Base-by-base conservation (phyloP, 257 asterid species). In the Oldenlandia corymbosa region DNA sequence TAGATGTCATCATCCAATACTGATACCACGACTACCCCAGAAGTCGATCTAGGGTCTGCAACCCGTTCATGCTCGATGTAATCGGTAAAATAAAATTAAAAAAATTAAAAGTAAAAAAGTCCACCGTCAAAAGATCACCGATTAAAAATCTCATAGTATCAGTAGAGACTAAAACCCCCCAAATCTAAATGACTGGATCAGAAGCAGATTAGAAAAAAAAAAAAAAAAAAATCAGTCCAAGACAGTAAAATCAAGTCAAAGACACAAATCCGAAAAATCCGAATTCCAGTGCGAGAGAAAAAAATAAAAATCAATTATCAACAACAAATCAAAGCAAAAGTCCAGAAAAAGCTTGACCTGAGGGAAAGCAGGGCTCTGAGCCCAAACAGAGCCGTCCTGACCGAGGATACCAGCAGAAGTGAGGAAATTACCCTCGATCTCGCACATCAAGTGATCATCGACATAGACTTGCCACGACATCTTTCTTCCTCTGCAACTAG, bases 391-490 rank as follows among this genome's bases (percentile, higher is more conserved):
- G 42, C 77, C 80, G 12, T 75, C 80, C 9, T 75, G 74, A 31
- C 77, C 80, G 5, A 71, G 43, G 27, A 71, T 75, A 64, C 74
- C 80, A 3, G 80, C 80, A 26, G 80, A 52, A 31, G 56, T 62
- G 69, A 75, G 80, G 50, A 68, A 69, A 12, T 71, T 75, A 32
- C 80, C 77, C 32, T 75, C 80, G 39, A 63, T 75, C 64, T 71
- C 80, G 66, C 80, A 75, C 37, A 75, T 9, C 74, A 75, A 67
- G 68, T 75, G 80, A 1, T 75, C 80, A 36, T 58, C 68, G 2
- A 75, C 80, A 43, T 75, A 75, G 11, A 52, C 23, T 32, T 75
- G 68, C 80, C 80, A 75, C 67, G 80, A 71, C 80, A 75, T 75
- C 45, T 65, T 74, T n/a, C n/a, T n/a, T n/a, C 34, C 10, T 9